A percentile compares a stretch with the other conserved stretches of the same genome.
These are phyloP conservation scores for Venturia nashicola DNA, from an alignment of 2,329 filamentous ascomycete species.

Conservation along the genomic window DNA sequence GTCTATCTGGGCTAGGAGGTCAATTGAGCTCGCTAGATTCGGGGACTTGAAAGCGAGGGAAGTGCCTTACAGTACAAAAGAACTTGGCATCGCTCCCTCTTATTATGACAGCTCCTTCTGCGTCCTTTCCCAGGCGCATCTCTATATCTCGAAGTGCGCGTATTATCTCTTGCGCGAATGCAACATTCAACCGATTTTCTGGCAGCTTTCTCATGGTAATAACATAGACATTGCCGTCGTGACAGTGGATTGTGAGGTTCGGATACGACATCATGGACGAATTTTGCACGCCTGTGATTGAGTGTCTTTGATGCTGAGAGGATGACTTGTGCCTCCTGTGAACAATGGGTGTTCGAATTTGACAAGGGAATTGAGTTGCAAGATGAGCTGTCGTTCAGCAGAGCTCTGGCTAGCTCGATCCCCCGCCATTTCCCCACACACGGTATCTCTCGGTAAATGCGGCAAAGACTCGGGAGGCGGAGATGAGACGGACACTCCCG, in stretches of 20 bases:
- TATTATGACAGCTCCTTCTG: constrained; percentile 41
- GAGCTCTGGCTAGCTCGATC: not conserved
- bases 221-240: constrained; percentile 34
- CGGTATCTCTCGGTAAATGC: not conserved
- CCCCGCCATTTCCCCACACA: not conserved
- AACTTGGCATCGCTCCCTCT: constrained; percentile 38
- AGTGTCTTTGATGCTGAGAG: not conserved
- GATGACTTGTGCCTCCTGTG: not conserved
- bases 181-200: constrained; percentile 40
- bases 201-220: constrained; percentile 42
- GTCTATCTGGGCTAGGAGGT: not conserved
- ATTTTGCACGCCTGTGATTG: not conserved
- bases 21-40: not conserved
- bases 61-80: constrained; percentile 33
- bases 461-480: not conserved
- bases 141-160: constrained; percentile 36
- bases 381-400: not conserved
- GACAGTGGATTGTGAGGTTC: constrained; percentile 33
- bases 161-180: constrained; percentile 41
- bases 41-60: not conserved
- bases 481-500: not conserved
- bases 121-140: constrained; percentile 31
- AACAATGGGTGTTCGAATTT: not conserved
- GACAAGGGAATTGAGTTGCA: not conserved
- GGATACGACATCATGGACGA: constrained; percentile 17